Evolutionary conservation across 768 basidiomycete species (phyloP).

Genomic region (Favolaschia claudopus): DNA sequence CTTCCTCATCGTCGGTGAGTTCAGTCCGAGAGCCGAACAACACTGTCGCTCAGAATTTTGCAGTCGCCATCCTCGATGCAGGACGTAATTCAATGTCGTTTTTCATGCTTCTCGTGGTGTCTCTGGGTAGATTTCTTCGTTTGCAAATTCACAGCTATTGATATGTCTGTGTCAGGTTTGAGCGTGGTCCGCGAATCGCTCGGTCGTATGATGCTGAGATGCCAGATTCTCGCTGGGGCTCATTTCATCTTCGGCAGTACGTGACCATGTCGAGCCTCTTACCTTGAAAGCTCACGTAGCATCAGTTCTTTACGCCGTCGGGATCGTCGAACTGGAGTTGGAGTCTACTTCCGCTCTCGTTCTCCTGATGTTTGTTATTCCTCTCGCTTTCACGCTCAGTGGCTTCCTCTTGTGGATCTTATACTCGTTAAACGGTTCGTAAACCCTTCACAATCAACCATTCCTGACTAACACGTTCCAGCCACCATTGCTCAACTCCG

Average conservation of each 20-base stretch:
- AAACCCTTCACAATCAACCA: background rate
- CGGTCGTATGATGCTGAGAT: conserved; percentile 83
- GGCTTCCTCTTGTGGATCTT: conserved; percentile 97
- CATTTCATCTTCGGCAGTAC: conserved; percentile 96
- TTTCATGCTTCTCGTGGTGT: conserved; percentile 93
- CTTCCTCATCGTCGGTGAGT: conserved; percentile 91
- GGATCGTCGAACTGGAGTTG: conserved; percentile 91
- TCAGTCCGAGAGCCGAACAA: background rate
- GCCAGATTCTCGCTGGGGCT: conserved; percentile 79
- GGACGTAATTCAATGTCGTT: conserved; percentile 94
- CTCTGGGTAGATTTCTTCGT: too few species aligned
- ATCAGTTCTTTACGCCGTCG: conserved; percentile 92
- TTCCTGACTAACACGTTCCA: conserved; percentile 36
- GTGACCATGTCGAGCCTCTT: too few species aligned
- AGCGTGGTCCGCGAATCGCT: conserved; percentile 92
- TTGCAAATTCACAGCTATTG: too few species aligned
- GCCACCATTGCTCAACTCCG: conserved; percentile 90
- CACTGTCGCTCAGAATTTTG: conserved; percentile 1
- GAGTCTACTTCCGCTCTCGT: conserved; percentile 89
- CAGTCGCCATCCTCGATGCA: conserved; percentile 94
- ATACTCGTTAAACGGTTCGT: conserved; percentile 83
- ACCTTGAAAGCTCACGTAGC: too few species aligned
- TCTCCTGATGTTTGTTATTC: conserved; percentile 90
- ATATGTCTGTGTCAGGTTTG: conserved; percentile 46
- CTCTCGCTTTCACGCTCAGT: conserved; percentile 94